phyloP scores from a whole-genome alignment of 164 flowering plant genomes.

The Kingdonia uniflora region DNA sequence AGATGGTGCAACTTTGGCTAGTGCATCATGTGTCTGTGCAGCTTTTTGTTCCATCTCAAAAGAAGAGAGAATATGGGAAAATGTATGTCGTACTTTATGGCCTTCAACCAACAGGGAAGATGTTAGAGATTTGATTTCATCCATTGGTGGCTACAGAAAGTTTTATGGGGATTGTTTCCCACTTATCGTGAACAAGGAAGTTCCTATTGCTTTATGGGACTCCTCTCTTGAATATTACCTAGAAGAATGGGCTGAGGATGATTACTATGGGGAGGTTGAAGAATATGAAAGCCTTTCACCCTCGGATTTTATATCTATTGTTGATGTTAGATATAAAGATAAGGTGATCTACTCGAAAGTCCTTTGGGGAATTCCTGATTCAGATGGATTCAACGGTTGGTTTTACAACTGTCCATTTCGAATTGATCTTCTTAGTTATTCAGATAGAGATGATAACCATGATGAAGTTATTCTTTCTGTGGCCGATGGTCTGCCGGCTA shows the following conservation, averaged over 20 bases:
- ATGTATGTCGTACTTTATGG: constrained; percentile 78
- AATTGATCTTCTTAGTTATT: constrained; percentile 53
- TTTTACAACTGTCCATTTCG: constrained; percentile 82
- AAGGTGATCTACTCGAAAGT: constrained; percentile 71
- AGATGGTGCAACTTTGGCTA: constrained; percentile 81
- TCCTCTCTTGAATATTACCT: constrained; percentile 35
- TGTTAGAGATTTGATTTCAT: constrained; percentile 53
- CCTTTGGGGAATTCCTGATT: constrained; percentile 81
- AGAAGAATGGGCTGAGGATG: constrained; percentile 81
- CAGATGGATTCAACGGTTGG: constrained; percentile 68
- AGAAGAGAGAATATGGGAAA: constrained; percentile 86
- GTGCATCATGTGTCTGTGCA: constrained; percentile 86
- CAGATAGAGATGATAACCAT: constrained; percentile 33
- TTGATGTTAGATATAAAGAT: constrained; percentile 69
- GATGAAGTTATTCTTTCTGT: constrained; percentile 53
- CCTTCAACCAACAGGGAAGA: constrained; percentile 84
- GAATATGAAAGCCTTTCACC: constrained; percentile 53
- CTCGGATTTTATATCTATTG: constrained; percentile 73
- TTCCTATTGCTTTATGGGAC: constrained; percentile 40
- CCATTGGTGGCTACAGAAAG: constrained; percentile 77
- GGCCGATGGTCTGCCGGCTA: constrained; percentile 65
- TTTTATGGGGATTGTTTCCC: constrained; percentile 91
- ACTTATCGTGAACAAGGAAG: constrained; percentile 76
- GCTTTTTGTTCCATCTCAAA: constrained; percentile 67
- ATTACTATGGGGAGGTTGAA: constrained; percentile 62